Evolutionary conservation across 345 rosid species (phyloP), one percentile per base, ranked within the genome.

Genomic region (Excoecaria cochinchinensis): DNA sequence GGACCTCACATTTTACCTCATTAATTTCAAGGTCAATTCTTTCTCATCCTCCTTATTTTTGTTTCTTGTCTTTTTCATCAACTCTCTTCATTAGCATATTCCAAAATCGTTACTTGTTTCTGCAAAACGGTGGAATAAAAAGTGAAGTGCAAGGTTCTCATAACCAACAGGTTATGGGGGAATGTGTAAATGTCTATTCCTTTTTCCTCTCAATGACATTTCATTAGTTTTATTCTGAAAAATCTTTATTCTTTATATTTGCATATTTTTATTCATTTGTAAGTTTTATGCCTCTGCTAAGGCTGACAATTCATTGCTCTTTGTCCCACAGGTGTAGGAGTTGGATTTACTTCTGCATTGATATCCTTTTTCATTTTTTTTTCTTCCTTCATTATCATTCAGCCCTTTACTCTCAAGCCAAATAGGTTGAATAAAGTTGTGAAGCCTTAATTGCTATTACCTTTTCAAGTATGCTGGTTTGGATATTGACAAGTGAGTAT

Each of bases 381-480:
- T 22, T 59, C 64, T 22, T 59, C 64, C 38, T 7, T 4, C 25
- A 22, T 14, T 62, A 36, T 24, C 24, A 1, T 42, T 67, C 16
- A 24, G 44, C 66, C 36, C 59, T 63, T 61, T 69, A 36, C 51
- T 64, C 5, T 70, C 44, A 24, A 69, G 53, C 75, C 64, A 57
- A 59, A 31, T 64, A 69, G 66, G 74, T 65, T 80, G 53, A 69
- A 81, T 66, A 69, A 25, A 77, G 52, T 42, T 77, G 76, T 71
- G 71, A 77, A 83, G 61, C 97, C 99, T 95, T 95, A 91, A 93
- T 80, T 84, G 81, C 82, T 56, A 31, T 81, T 83, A 95, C 99
- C 97, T 95, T 71, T 93, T 95, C 85, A 95, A 95, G 90, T 95
- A 93, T 90, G 99, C 98, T 44, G 97, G 97, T 58, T 78, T 95